Base-by-base conservation (phyloP, 164 flowering plant genomes). In the Hamamelis virginiana region DNA sequence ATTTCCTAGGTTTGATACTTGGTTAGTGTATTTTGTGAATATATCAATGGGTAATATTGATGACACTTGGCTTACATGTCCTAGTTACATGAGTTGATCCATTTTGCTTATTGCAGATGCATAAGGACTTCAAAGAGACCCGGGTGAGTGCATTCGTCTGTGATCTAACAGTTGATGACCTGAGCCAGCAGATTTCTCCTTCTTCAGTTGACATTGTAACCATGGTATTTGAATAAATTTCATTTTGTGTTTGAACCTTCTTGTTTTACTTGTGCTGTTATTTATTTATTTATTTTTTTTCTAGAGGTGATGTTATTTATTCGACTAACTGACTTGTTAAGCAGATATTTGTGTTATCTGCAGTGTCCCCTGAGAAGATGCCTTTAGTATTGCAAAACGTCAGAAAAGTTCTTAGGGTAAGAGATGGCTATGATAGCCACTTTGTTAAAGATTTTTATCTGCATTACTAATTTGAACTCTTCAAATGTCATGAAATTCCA, bases 301-400 rank as follows among this genome's bases (percentile, higher is more conserved):
- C 41, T 33, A 33, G 41, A 33, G 41, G 41, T 33, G 41, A 6
- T 25, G 23, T 43, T n/a, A 44, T 65, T 64, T 69, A 57, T 45
- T 59, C 65, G 69, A 77, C 67, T 53, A 71, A 76, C 85, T 90
- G 83, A 91, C 84, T 26, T 76, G 78, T 86, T 78, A 80, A 82
- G 78, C 84, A 95, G 99, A 87, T 95, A 65, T 95, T 95, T 84
- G 87, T 91, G 59, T 77, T 95, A 62, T 95, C 98, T 89, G 98
- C 98, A 83, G 97, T 95, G 48, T 79, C 94, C 43, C 99, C 98
- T 0, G 97, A 95, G 74, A 95, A 95, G 89, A 95, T 95, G 99
- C 74, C 89, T 59, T 57, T 76, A 65, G 91, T 85, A 55, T 70
- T 95, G 78, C 91, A 91, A 71, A 95, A 91, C 70, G 74, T 95